Evolutionary conservation across 495 filamentous ascomycete genomes (phyloP), one percentile per base, ranked within the genome.

Genomic region (Cercophora sp.): DNA sequence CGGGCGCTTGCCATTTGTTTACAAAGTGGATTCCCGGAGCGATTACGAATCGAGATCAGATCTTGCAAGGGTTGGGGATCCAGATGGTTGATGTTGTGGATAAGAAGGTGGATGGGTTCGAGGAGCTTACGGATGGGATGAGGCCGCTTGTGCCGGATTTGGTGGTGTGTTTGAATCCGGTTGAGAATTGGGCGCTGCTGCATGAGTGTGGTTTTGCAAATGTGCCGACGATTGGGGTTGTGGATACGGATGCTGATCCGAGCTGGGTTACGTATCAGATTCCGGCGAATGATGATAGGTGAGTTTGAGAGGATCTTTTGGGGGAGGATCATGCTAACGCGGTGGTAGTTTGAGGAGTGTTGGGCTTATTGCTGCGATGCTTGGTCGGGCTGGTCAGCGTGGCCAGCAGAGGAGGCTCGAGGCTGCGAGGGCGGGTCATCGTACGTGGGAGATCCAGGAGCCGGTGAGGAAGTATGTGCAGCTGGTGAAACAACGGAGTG

Each of bases 211-310:
- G 85, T 3, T 60, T 89, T 52, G 85, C 87, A 60, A 87, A 85
- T 63, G 86, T 99, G 48, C 93, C 93, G 8, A 99, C 94, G 0
- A 90, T 99, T 62, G 93, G 91, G 16, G 75, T 99, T 35, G 84
- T 97, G 45, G 93, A 99, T 73, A 96, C 93, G 0, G 85, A 99
- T 70, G 83, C 87, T 5, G 83, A 99, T 70, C 89, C 93, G 3
- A 89, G 88, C 1, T 89, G 88, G 77, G 89, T 97, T 25, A 99
- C 93, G 5, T 99, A 99, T 68, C 88, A 89, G 2, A 96, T 99
- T 57, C 93, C 93, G 4, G 87, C 89, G 16, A 99, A 99, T 64
- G 93, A 99, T 62, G 93, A 99, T 70, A 87, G 84, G 84, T 87
- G 62, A 62, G 76, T n/a, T 5, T 16, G 15, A 24, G 13, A 16